These are phyloP conservation scores for Gossypium gossypioides DNA, from an alignment of 441 rosid genomes.

Conservation along the genomic window DNA sequence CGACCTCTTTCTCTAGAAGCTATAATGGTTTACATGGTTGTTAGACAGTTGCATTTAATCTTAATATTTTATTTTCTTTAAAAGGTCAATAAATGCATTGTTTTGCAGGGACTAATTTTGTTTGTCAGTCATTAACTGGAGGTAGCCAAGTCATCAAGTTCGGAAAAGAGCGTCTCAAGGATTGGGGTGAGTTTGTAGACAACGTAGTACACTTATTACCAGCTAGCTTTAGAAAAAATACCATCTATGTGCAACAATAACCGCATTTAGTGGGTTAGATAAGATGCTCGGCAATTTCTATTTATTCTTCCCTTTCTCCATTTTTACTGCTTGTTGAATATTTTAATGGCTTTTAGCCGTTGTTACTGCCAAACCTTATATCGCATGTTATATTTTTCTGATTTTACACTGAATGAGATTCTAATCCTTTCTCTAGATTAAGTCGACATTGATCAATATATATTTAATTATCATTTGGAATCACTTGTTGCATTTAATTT, in stretches of 20 bases:
- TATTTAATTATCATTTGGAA: no score
- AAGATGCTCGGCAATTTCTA: background rate
- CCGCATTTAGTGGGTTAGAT: background rate
- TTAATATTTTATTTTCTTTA: background rate
- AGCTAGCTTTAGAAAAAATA: background rate
- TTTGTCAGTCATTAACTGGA: background rate
- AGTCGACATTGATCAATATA: no score
- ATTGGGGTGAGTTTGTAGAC: background rate
- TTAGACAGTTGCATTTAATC: background rate
- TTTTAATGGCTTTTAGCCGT: background rate
- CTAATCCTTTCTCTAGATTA: background rate
- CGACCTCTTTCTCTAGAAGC: no score
- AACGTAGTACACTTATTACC: background rate
- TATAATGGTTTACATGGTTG: no score
- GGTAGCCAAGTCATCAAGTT: background rate
- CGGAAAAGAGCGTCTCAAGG: background rate
- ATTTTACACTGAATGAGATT: background rate
- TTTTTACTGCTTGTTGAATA: background rate
- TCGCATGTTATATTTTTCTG: background rate
- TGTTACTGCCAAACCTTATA: background rate
- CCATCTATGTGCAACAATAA: background rate
- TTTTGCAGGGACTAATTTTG: conserved; percentile 5
- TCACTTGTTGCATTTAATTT: no score
- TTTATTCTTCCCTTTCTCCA: background rate
- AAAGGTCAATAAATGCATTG: background rate